A percentile compares a stretch with the other conserved stretches of the same genome.
These are phyloP conservation scores for Microbotryum intermedium DNA, from an alignment of 1,284 basidiomycete species.

Conservation along the genomic window DNA sequence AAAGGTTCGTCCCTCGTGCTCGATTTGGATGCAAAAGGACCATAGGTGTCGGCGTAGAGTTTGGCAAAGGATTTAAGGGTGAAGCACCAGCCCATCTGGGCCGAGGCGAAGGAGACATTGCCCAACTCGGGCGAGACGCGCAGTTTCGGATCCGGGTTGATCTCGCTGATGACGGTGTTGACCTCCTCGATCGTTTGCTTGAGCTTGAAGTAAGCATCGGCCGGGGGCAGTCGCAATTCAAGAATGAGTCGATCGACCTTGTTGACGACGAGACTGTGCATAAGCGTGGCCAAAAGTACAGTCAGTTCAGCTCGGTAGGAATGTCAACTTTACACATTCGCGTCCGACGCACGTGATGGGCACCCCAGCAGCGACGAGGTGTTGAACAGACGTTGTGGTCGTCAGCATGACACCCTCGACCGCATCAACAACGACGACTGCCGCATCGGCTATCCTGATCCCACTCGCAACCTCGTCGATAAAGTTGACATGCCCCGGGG, in stretches of 20 bases:
- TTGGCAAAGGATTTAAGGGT: conserved; percentile 88
- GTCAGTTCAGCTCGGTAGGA: neutral
- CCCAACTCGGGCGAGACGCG: conserved; percentile 88
- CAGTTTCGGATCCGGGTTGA: conserved; percentile 77
- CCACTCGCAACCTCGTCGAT: conserved; percentile 88
- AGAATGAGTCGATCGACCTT: conserved; percentile 96
- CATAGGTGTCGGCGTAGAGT: conserved; percentile 91
- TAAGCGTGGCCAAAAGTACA: too few relatives aligned
- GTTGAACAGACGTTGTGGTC: conserved; percentile 25
- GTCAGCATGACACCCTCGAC: conserved; percentile 67
- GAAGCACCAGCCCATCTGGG: conserved; percentile 97
- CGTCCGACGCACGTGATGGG: conserved; percentile 15
- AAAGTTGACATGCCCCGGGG: conserved; percentile 97
- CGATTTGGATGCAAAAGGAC: conserved; percentile 38
- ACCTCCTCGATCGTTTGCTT: conserved; percentile 98
- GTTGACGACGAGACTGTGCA: conserved; percentile 78
- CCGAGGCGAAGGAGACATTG: conserved; percentile 94
- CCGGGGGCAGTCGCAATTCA: conserved; percentile 88
- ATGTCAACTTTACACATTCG: neutral
- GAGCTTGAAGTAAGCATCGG: conserved; percentile 97
- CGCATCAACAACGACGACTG: conserved; percentile 87
- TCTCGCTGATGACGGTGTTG: conserved; percentile 85
- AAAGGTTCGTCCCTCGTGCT: conserved; percentile 38
- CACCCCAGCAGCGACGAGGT: conserved; percentile 18
- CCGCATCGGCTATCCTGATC: conserved; percentile 83